Conservation (phyloP, 805 yeast genomes). For the Metschnikowia santaceciliae region DNA sequence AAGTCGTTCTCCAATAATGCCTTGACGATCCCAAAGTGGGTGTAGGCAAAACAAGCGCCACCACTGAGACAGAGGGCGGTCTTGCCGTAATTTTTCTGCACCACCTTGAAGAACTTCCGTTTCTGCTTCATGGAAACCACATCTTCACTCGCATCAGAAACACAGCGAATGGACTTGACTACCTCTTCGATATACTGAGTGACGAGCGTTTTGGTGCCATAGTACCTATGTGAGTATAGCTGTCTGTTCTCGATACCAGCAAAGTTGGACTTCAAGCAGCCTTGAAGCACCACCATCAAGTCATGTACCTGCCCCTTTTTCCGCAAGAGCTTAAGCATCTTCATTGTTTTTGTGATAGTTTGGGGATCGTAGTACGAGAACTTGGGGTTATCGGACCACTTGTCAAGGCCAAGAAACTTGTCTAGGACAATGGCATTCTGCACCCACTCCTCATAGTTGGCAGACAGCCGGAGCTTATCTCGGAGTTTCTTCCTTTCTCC, state of each 20-base stretch:
- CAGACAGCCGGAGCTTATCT: slow-evolving; percentile 45
- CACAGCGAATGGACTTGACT: slow-evolving; percentile 40
- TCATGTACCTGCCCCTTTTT: slow-evolving; percentile 35
- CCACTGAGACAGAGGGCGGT: slow-evolving; percentile 73
- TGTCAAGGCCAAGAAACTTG: slow-evolving; percentile 50
- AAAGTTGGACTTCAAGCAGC: slow-evolving; percentile 67
- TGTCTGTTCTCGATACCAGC: slow-evolving; percentile 75
- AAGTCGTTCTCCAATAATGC: slow-evolving; percentile 65
- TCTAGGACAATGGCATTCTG: slow-evolving; percentile 56
- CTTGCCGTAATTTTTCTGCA: slow-evolving; percentile 64
- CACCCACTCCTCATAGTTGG: slow-evolving; percentile 59
- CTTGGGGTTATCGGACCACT: slow-evolving; percentile 59
- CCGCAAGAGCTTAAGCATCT: slow-evolving; percentile 37
- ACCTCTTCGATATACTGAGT: slow-evolving; percentile 53
- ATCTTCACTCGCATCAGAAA: slow-evolving; percentile 32
- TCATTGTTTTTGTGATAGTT: slow-evolving; percentile 48
- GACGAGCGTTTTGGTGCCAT: slow-evolving; percentile 65
- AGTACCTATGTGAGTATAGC: slow-evolving; percentile 69
- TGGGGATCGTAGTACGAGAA: slow-evolving; percentile 68
- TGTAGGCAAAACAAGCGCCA: slow-evolving; percentile 75
- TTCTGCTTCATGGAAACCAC: slow-evolving; percentile 40
- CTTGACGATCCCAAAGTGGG: slow-evolving; percentile 72
- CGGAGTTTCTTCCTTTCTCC: slow-evolving; percentile 53
- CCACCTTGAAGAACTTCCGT: slow-evolving; percentile 49
- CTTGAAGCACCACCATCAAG: slow-evolving; percentile 54